phyloP scores from a whole-genome alignment of 768 basidiomycete species.

The Suillus luteus region DNA sequence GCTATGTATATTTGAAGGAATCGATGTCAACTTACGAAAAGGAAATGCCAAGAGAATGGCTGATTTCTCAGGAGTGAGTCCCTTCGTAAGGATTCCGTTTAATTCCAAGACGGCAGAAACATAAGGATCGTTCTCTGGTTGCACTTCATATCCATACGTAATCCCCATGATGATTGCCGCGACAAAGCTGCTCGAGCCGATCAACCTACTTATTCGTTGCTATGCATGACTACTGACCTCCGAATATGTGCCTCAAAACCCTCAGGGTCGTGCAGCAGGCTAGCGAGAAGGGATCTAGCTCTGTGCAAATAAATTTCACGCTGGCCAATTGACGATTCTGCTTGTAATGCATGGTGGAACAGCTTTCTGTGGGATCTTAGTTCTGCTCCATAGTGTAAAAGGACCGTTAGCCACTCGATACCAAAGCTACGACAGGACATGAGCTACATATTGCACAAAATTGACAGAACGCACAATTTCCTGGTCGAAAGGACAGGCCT shows the following conservation, averaged over 20 bases:
- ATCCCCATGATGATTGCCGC: slow-evolving; percentile 26
- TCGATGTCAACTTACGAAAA: slow-evolving; percentile 19
- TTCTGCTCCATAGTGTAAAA: slow-evolving; percentile 22
- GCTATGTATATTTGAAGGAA: neutral
- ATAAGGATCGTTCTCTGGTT: slow-evolving; percentile 22
- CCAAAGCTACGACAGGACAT: slow-evolving; percentile 23
- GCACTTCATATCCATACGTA: slow-evolving; percentile 25
- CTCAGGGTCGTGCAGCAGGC: slow-evolving; percentile 20
- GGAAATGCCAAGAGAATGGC: slow-evolving; percentile 24
- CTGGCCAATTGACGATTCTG: slow-evolving; percentile 18
- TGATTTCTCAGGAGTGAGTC: slow-evolving; percentile 24
- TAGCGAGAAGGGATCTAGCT: slow-evolving; percentile 12
- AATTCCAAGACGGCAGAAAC: slow-evolving; percentile 20
- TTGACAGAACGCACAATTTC: neutral
- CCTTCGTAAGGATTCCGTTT: slow-evolving; percentile 8
- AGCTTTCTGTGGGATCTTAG: slow-evolving; percentile 26
- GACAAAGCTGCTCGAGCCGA: slow-evolving; percentile 16
- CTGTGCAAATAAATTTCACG: slow-evolving; percentile 16
- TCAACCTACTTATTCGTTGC: neutral
- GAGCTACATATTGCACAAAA: neutral
- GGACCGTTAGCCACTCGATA: slow-evolving; percentile 27
- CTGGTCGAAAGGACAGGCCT: slow-evolving; percentile 6
- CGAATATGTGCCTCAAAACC: slow-evolving; percentile 17
- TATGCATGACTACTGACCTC: slow-evolving; percentile 20
- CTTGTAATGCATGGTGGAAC: slow-evolving; percentile 19